Conservation (phyloP, 2,329 filamentous ascomycete species). For the Amauroascus verrucosus region DNA sequence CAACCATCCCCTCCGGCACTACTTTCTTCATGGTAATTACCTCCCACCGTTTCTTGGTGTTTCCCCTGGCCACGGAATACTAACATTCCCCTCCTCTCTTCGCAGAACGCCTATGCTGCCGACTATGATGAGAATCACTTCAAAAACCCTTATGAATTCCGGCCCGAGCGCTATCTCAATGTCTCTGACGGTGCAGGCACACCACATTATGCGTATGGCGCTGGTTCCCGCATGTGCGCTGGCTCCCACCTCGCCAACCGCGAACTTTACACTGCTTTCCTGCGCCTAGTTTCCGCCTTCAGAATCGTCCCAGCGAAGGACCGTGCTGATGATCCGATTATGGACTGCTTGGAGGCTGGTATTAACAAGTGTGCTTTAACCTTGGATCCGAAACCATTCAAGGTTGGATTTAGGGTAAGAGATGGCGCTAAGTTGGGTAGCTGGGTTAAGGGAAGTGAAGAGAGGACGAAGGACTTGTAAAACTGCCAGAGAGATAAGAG, state of each 20-base stretch:
- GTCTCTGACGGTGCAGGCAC: slow-evolving; percentile 43
- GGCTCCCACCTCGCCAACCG: slow-evolving; percentile 55
- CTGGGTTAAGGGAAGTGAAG: slow-evolving; percentile 47
- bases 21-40: slow-evolving; percentile 62
- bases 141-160: slow-evolving; percentile 51
- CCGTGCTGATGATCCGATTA: slow-evolving; percentile 40
- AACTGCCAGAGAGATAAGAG: not conserved
- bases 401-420: slow-evolving; percentile 45
- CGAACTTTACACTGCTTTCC: slow-evolving; percentile 51
- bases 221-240: slow-evolving; percentile 54
- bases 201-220: slow-evolving; percentile 53
- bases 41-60: not conserved
- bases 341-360: slow-evolving; percentile 50
- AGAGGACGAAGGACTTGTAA: slow-evolving; percentile 42
- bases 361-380: slow-evolving; percentile 49
- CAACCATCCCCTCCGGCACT: slow-evolving; percentile 61
- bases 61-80: not conserved
- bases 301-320: slow-evolving; percentile 43
- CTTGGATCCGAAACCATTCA: slow-evolving; percentile 54
- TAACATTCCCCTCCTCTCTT: too few species aligned
- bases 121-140: slow-evolving; percentile 63
- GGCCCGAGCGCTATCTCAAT: slow-evolving; percentile 61
- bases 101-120: slow-evolving; percentile 63
- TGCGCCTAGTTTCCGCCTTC: slow-evolving; percentile 51
- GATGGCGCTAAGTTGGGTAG: slow-evolving; percentile 37